A percentile compares a stretch with the other conserved stretches of the same genome.
phyloP scores from a whole-genome alignment of 2,329 filamentous ascomycete genomes.

The Penicillium concentricum region DNA sequence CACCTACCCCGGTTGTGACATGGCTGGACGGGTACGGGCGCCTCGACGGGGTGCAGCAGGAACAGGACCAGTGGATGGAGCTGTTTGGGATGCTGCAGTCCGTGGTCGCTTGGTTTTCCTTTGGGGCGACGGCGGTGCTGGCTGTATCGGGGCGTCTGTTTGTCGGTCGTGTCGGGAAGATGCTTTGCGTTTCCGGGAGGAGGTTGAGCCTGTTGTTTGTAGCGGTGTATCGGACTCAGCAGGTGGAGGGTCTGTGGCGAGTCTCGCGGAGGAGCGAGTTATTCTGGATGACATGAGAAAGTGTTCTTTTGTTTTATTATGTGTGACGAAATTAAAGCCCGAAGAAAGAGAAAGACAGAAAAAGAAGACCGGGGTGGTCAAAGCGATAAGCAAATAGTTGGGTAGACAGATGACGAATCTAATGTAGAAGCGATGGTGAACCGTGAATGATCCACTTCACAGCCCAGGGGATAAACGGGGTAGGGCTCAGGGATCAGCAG shows the following conservation, averaged over 20 bases:
- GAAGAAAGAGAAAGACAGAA: conserved; percentile 9
- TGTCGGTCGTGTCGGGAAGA: conserved; percentile 51
- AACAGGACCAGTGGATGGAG: conserved; percentile 40
- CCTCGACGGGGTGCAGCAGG: conserved; percentile 46
- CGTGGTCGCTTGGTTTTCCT: conserved; percentile 72
- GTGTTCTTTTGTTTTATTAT: conserved; percentile 30
- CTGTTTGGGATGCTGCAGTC: conserved; percentile 51
- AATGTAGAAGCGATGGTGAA: background rate
- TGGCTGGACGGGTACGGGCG: conserved; percentile 36
- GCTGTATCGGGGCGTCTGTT: conserved; percentile 37
- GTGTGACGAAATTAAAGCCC: conserved; percentile 7
- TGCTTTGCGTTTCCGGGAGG: conserved; percentile 75
- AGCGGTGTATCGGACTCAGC: conserved; percentile 41
- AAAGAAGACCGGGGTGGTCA: conserved; percentile 3
- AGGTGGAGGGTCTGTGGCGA: conserved; percentile 65
- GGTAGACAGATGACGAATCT: conserved; percentile 10
- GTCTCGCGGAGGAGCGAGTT: conserved; percentile 90
- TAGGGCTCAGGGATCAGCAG: background rate
- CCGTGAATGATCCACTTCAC: background rate
- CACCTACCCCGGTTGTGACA: conserved; percentile 45
- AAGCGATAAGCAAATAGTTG: conserved; percentile 8
- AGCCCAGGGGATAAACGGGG: background rate
- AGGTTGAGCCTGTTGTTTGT: conserved; percentile 45
- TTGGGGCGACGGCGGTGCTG: conserved; percentile 36
- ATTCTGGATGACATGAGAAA: conserved; percentile 95